phyloP scores from a whole-genome alignment of 1,139 yeast genomes.

The Pichia sp. region DNA sequence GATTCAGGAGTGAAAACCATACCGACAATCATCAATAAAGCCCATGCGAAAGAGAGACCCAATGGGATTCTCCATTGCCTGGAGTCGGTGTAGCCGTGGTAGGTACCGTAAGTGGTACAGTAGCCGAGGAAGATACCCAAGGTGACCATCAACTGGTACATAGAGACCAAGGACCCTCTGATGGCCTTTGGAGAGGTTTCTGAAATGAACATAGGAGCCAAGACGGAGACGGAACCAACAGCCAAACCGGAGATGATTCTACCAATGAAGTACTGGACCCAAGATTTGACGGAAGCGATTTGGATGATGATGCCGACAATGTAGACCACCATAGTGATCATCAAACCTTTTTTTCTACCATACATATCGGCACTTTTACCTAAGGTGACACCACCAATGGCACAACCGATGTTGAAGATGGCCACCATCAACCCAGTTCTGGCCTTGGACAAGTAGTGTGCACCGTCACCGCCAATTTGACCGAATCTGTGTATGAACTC shows the following conservation, averaged over 20 bases:
- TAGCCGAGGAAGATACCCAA: slow-evolving; percentile 62
- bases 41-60: slow-evolving; percentile 52
- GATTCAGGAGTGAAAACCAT: slow-evolving; percentile 73
- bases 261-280: slow-evolving; percentile 59
- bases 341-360: slow-evolving; percentile 61
- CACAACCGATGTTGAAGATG: slow-evolving; percentile 69
- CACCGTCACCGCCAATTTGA: slow-evolving; percentile 32
- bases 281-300: slow-evolving; percentile 47
- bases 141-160: slow-evolving; percentile 64
- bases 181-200: slow-evolving; percentile 66
- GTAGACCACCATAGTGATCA: slow-evolving; percentile 52
- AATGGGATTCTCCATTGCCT: slow-evolving; percentile 65
- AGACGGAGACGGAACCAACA: slow-evolving; percentile 61
- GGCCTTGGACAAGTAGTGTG: slow-evolving; percentile 43
- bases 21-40: slow-evolving; percentile 45
- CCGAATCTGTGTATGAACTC: slow-evolving; percentile 57
- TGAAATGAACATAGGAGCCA: slow-evolving; percentile 61
- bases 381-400: slow-evolving; percentile 59
- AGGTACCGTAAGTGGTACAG: slow-evolving; percentile 58
- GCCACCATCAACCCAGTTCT: slow-evolving; percentile 63
- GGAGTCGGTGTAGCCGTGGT: slow-evolving; percentile 42
- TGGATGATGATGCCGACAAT: slow-evolving; percentile 61
- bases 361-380: slow-evolving; percentile 53
- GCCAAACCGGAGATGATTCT: slow-evolving; percentile 64
- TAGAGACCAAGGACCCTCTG: slow-evolving; percentile 65